These are phyloP conservation scores for Kurtzmaniella quercitrusa DNA, from an alignment of 1,139 yeast genomes.

Conservation along the genomic window DNA sequence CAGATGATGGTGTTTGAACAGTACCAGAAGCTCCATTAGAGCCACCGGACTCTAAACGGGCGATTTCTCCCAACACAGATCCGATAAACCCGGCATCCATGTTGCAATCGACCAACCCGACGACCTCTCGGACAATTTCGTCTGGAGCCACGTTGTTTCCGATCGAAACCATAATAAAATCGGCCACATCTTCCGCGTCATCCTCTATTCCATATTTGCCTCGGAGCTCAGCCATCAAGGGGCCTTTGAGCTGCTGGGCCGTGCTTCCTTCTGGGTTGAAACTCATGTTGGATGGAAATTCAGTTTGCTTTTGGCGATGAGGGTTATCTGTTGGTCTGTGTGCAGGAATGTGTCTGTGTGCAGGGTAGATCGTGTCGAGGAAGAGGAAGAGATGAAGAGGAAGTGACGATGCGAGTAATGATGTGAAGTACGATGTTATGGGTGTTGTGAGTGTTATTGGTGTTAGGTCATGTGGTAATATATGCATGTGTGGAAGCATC, in stretches of 20 bases:
- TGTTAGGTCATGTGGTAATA: too few relatives aligned
- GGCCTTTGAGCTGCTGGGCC: constrained; percentile 33
- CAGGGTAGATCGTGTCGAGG: too few relatives aligned
- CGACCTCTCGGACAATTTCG: constrained; percentile 63
- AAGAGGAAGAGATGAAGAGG: too few relatives aligned
- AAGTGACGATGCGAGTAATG: too few relatives aligned
- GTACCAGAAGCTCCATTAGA: neutral
- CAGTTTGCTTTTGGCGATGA: constrained; percentile 2
- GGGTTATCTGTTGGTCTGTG: neutral
- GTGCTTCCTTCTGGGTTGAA: constrained; percentile 43
- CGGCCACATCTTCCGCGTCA: constrained; percentile 77
- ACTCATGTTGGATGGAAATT: constrained; percentile 11
- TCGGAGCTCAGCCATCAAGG: constrained; percentile 33
- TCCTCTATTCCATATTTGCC: constrained; percentile 41
- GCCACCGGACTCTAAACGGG: neutral
- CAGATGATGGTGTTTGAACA: neutral
- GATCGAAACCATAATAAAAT: constrained; percentile 69
- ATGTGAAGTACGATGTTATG: too few relatives aligned
- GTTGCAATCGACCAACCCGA: constrained; percentile 60
- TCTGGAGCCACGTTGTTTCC: constrained; percentile 64
- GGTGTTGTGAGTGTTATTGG: too few relatives aligned
- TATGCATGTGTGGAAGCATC: too few relatives aligned
- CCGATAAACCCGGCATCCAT: constrained; percentile 48
- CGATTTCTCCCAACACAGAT: constrained; percentile 54
- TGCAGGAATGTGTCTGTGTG: neutral